Percentiles rank a stretch among this genome's conserved stretches.
phyloP scores from a whole-genome alignment of 2,329 filamentous ascomycete species.

The Colletotrichum lindemuthianum region DNA sequence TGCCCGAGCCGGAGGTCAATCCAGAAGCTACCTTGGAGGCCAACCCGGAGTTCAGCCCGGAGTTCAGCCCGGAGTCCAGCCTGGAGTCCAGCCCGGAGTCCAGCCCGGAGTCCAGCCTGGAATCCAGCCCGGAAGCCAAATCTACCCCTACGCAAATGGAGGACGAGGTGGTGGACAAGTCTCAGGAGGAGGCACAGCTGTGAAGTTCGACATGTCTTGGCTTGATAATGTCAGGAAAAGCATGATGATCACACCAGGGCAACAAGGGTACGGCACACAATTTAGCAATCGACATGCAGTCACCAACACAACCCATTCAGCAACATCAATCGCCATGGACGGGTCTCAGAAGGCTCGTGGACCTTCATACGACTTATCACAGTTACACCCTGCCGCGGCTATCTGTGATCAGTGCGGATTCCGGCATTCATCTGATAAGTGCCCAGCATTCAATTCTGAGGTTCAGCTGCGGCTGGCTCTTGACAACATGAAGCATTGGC shows the following conservation, averaged over 20 bases:
- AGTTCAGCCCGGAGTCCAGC: not conserved
- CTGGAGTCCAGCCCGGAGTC: slow-evolving; percentile 7
- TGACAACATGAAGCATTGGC: slow-evolving; percentile 26
- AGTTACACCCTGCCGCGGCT: slow-evolving; percentile 21
- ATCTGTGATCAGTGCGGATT: slow-evolving; percentile 22
- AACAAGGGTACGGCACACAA: not conserved
- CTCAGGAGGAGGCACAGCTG: not conserved
- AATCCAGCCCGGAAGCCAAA: not conserved
- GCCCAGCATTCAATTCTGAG: slow-evolving; percentile 20
- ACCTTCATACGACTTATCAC: slow-evolving; percentile 8
- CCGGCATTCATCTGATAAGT: slow-evolving; percentile 16
- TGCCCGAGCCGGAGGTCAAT: not conserved
- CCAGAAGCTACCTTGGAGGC: not conserved
- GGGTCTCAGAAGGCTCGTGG: not conserved
- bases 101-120: not conserved
- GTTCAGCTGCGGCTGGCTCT: slow-evolving; percentile 33
- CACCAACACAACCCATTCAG: not conserved
- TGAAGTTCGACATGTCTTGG: slow-evolving; percentile 26
- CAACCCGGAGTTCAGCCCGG: not conserved
- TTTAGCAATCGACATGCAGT: not conserved
- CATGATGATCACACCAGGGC: not conserved
- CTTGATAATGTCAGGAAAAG: slow-evolving; percentile 10
- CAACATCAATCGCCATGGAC: not conserved
- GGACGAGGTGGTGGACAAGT: not conserved
- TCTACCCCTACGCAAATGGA: not conserved